phyloP scores from a whole-genome alignment of 768 basidiomycete species.

The Phallus indusiatus region DNA sequence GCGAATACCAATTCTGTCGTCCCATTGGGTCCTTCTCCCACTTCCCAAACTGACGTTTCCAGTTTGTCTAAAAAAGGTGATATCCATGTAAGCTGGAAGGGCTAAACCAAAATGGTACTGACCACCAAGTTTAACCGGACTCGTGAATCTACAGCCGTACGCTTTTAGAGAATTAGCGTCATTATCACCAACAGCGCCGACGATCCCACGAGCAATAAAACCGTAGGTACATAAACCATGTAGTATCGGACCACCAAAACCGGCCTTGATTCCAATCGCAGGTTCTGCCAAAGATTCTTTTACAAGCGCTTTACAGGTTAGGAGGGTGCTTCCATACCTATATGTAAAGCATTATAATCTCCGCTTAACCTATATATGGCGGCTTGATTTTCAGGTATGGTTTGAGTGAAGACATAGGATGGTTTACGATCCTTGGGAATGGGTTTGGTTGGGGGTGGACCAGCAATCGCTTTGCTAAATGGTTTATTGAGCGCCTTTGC shows the following conservation, averaged over 20 bases:
- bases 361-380: conserved; percentile 65
- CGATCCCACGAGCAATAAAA: conserved; percentile 68
- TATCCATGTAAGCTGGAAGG: not conserved
- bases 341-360: conserved; percentile 73
- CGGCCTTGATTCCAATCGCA: conserved; percentile 54
- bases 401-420: conserved; percentile 49
- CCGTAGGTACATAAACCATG: conserved; percentile 80
- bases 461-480: conserved; percentile 52
- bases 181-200: conserved; percentile 51
- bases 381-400: conserved; percentile 53
- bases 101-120: conserved; percentile 3
- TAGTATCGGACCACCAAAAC: conserved; percentile 79
- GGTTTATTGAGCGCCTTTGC: conserved; percentile 54
- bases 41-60: conserved; percentile 72
- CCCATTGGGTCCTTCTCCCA: conserved; percentile 54
- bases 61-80: conserved; percentile 36
- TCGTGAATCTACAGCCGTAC: conserved; percentile 70
- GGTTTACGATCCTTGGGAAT: conserved; percentile 53
- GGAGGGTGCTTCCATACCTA: conserved; percentile 32
- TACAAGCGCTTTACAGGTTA: not conserved
- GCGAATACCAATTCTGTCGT: conserved; percentile 51
- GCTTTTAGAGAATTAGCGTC: conserved; percentile 54
- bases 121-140: conserved; percentile 74
- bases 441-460: conserved; percentile 50
- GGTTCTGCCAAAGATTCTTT: conserved; percentile 52